Evolutionary conservation across 306 rosid genomes (phyloP).

Genomic region (Abrus pulchellus): DNA sequence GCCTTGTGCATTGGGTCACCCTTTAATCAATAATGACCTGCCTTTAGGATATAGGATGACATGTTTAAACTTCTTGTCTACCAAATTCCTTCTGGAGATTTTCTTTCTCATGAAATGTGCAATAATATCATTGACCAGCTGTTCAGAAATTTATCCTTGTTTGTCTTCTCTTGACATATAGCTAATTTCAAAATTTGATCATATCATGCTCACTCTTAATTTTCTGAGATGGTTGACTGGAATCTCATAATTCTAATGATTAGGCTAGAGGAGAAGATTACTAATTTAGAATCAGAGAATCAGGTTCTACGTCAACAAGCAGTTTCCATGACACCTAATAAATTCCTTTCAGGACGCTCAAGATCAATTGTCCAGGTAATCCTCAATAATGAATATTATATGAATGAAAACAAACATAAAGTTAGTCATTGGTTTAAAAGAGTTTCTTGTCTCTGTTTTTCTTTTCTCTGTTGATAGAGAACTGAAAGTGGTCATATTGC

Average conservation of each 20-base stretch:
- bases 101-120: conserved; percentile 28
- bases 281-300: conserved; percentile 82
- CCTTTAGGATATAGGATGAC: conserved; percentile 38
- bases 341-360: conserved; percentile 80
- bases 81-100: conserved; percentile 37
- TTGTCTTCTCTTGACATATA: conserved; percentile 30
- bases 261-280: conserved; percentile 84
- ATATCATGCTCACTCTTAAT: conserved; percentile 32
- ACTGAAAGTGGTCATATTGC: conserved; percentile 70
- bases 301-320: conserved; percentile 87
- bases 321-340: conserved; percentile 81
- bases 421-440: conserved; percentile 35
- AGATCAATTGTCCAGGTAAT: conserved; percentile 84
- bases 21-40: conserved; percentile 1
- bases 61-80: conserved; percentile 25
- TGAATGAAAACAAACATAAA: conserved; percentile 35
- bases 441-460: conserved; percentile 50
- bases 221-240: conserved; percentile 43
- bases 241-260: conserved; percentile 49
- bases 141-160: conserved; percentile 19
- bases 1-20: neutral
- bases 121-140: conserved; percentile 28
- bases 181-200: conserved; percentile 33
- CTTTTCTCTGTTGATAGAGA: conserved; percentile 66
- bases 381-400: conserved; percentile 20